Evolutionary conservation across 2,329 filamentous ascomycete species (phyloP).

Genomic region (Fusarium staphyleae): DNA sequence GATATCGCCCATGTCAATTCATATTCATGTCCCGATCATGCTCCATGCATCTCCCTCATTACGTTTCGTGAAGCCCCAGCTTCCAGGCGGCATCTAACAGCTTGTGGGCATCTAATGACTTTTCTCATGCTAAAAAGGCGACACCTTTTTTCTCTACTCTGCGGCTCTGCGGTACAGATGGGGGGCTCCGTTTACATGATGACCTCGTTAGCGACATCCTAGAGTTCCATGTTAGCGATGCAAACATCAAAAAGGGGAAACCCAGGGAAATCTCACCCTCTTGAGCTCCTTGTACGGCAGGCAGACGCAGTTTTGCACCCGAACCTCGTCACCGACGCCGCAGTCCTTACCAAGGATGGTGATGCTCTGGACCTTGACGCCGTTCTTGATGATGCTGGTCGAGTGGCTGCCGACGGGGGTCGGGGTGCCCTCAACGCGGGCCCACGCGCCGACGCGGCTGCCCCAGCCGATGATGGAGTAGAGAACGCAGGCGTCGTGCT

Average conservation of each 20-base stretch:
- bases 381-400: conserved; percentile 96
- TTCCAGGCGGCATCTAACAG: conserved; percentile 9
- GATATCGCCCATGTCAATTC: too few species aligned
- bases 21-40: conserved; percentile 18
- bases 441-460: conserved; percentile 96
- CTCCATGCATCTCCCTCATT: conserved; percentile 32
- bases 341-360: conserved; percentile 98
- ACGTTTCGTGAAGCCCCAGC: conserved; percentile 16
- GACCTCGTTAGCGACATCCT: conserved; percentile 86
- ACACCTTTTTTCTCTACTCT: conserved; percentile 25
- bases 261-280: conserved; percentile 66
- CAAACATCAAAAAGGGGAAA: neutral
- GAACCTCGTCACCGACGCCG: conserved; percentile 88
- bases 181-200: conserved; percentile 76
- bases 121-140: conserved; percentile 5
- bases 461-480: conserved; percentile 98
- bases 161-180: conserved; percentile 8
- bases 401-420: conserved; percentile 87
- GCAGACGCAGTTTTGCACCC: conserved; percentile 97
- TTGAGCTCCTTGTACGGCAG: conserved; percentile 98
- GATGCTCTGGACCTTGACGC: conserved; percentile 97
- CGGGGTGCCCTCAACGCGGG: conserved; percentile 93
- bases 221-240: conserved; percentile 41
- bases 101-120: too few species aligned
- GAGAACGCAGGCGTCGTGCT: conserved; percentile 93